Evolutionary conservation across 352 stramenopile genomes (phyloP).

Genomic region (Globisporangium canariense): DNA sequence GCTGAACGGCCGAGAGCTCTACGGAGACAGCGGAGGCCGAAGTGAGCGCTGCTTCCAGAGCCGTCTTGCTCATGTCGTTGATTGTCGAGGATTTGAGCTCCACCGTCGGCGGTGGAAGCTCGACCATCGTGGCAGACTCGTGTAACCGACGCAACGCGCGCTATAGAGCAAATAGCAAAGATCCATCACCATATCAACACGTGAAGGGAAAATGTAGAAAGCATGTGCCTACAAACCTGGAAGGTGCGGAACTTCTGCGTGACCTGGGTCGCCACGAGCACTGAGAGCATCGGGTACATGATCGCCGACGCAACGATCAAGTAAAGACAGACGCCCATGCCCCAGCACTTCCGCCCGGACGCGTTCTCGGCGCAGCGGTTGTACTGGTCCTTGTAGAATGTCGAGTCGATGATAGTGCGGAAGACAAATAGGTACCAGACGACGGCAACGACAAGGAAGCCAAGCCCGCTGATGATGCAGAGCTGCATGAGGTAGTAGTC

Average conservation of each 20-base stretch:
- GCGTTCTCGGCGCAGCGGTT: conserved; percentile 65
- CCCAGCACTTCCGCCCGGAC: conserved; percentile 58
- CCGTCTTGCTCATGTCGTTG: conserved; percentile 25
- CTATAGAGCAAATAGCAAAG: conserved; percentile 11
- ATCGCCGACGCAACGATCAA: conserved; percentile 45
- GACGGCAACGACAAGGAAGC: conserved; percentile 36
- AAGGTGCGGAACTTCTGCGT: conserved; percentile 63
- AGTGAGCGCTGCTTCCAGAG: conserved; percentile 1
- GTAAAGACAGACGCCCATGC: conserved; percentile 63
- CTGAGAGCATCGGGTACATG: conserved; percentile 54
- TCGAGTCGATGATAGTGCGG: conserved; percentile 51
- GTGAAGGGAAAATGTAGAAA: background rate
- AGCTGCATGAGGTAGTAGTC: conserved; percentile 73
- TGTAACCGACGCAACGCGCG: conserved; percentile 38
- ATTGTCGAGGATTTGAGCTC: conserved; percentile 36
- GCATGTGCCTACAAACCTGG: conserved; percentile 16
- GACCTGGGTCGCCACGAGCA: conserved; percentile 58
- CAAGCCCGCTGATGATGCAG: conserved; percentile 56
- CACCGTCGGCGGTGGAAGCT: conserved; percentile 33
- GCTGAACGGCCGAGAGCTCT: conserved; percentile 26
- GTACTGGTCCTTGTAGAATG: conserved; percentile 81
- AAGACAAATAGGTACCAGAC: conserved; percentile 78
- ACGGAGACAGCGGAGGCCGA: conserved; percentile 25
- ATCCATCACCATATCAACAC: background rate
- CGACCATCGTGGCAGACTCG: conserved; percentile 49